Percentiles rank a stretch among this genome's conserved stretches.
Evolutionary conservation across 495 filamentous ascomycete species (phyloP).

Genomic region (Thozetella sp.): DNA sequence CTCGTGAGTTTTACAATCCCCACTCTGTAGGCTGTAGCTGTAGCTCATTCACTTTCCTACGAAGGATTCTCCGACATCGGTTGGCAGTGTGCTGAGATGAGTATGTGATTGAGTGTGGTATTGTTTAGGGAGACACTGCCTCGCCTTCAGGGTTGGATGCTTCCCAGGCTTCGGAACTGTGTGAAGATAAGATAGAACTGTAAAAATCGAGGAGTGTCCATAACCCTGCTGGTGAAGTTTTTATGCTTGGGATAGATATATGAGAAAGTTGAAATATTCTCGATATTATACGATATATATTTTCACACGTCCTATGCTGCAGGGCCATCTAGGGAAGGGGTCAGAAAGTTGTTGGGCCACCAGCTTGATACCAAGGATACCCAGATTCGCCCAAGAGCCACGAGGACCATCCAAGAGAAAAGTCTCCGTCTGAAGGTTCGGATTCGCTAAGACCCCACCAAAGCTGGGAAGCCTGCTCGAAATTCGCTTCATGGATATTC

Average conservation of each 20-base stretch:
- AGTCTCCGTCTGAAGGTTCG: not conserved
- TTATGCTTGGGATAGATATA: too few relatives aligned
- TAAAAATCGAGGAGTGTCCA: conserved; percentile 2
- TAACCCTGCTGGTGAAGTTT: too few relatives aligned
- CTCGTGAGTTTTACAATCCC: not conserved
- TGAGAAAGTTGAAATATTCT: too few relatives aligned
- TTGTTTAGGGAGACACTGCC: not conserved
- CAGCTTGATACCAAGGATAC: not conserved
- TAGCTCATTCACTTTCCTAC: not conserved
- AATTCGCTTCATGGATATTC: not conserved
- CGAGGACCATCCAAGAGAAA: not conserved
- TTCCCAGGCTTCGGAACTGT: not conserved
- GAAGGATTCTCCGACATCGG: conserved; percentile 61
- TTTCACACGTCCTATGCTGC: too few relatives aligned
- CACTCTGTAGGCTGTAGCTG: not conserved
- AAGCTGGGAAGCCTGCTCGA: not conserved
- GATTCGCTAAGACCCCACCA: not conserved
- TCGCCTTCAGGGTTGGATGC: not conserved
- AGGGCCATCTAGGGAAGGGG: too few relatives aligned
- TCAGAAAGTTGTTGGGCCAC: not conserved
- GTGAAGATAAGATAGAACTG: not conserved
- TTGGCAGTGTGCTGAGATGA: conserved; percentile 28
- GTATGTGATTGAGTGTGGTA: conserved; percentile 20
- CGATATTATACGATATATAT: too few relatives aligned
- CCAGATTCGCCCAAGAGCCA: conserved; percentile 1